Base-by-base conservation (phyloP, 2,329 filamentous ascomycete genomes). In the Fusarium haematococcum region DNA sequence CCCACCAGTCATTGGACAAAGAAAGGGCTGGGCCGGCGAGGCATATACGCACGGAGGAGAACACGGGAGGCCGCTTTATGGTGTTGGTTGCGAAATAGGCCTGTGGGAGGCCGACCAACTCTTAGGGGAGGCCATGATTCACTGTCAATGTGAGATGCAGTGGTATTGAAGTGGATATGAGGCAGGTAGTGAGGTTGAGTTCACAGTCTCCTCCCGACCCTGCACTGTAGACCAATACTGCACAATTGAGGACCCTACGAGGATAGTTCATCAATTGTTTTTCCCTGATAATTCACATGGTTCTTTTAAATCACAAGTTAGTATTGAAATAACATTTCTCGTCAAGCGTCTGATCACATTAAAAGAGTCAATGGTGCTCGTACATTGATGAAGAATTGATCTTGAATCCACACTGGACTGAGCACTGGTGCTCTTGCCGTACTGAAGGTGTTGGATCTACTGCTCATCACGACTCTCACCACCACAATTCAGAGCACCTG, bases 91-190 rank as follows among this genome's bases (percentile, higher is more conserved):
- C 14, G 18, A 37, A 6, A 30, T 5, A 8, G 9, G 20, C n/a
- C 39, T 45, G 18, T 16, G 45, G 54, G 56, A 71, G 68, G 60
- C 65, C 56, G 45, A 20, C 45, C 35, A 27, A 23, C 27, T 48
- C n/a, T 16, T 52, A 32, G 16, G 35, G 18, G 35, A 39, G 43
- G 41, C 41, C 45, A 62, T 74, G 72, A 75, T 59, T 75, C 71
- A 75, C 58, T 35, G 27, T 59, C 37, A 35, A 37, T 30, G 25
- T 16, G 20, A n/a, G 35, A 48, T 35, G 41, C 48, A 33, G 27
- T 6, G 13, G 4, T 23, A 41, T 43, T 32, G 41, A 10, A 7
- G 68, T 41, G 20, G 60, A 58, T 20, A 30, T 52, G 32, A 41
- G 32, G 32, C 5, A 25, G 25, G 7, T 52, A n/a, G 54, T 58